Evolutionary conservation across 2,329 filamentous ascomycete species (phyloP), one percentile per base, ranked within the genome.

Genomic region (Sarocladium brachiariae): DNA sequence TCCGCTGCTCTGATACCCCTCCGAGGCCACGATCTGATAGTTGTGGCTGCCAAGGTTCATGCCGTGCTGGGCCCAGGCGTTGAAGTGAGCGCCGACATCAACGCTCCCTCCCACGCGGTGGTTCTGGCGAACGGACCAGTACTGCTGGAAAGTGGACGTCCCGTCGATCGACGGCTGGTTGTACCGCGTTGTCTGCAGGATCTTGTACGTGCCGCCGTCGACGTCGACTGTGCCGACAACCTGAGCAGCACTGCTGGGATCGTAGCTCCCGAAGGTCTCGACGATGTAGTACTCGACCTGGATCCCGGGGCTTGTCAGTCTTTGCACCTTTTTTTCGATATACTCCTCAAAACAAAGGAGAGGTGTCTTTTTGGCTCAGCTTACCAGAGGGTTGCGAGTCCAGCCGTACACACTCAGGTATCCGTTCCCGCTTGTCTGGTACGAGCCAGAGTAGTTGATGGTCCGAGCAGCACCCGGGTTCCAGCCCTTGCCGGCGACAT

Each of bases 31-130:
- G 52, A 77, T 74, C 67, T 70, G 67, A 61, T 76, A 77, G 59
- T 75, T 63, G 56, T 70, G 66, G 34, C 55, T 66, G 2, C 77
- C 77, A 10, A 80, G 58, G 23, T 63, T 67, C 61, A 78, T 61
- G 3, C 77, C 76, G n/a, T 61, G 57, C 33, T 66, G 65, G 18
- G 61, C 61, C 77, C 77, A 81, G 7, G 75, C 76, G 56, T 74
- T 67, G 57, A 80, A 79, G 60, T 80, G 76, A 55, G 70, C 73
- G 21, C 61, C 65, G 2, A 69, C 68, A 33, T 70, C 75, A 53
- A 81, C 71, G 6, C 71, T 74, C 3, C 77, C 78, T 50, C 69
- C 66, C 21, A 68, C 66, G 46, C 76, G 69, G 69, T 79, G 77
- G 50, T 55, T 65, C 54, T 66, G 63, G 52, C 76, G 70, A 18